Base-by-base conservation (phyloP, 148 eudicot genomes). In the Spergularia marina region DNA sequence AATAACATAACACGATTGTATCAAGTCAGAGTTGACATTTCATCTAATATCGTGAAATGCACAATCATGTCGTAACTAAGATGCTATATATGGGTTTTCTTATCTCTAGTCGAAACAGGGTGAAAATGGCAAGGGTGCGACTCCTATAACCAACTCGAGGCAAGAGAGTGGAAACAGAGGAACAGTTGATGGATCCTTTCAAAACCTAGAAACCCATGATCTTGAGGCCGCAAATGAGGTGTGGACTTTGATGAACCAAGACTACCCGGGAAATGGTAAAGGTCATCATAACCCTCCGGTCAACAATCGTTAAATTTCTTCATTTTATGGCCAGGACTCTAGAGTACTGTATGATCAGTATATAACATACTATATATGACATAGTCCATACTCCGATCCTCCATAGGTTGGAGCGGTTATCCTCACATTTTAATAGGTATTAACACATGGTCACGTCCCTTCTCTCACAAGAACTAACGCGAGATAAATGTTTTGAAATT, bases 211-310 rank as follows among this genome's bases (percentile, higher is more conserved):
- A 18, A 51, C 70, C 25, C 76, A 76, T 65, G 70, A 76, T 23
- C 15, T 65, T 57, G 65, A 76, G 69, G 83, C 57, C 6, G 69
- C 25, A 4, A 72, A 73, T 72, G 83, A 81, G 63, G 52, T 66
- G n/a, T 81, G 80, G 83, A 72, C 83, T 21, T 67, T 81, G 70
- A 72, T 76, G 77, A 61, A 67, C 23, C 67, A 39, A 73, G 77
- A 81, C 80, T 81, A 81, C 58, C 80, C 65, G 0, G 77, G 80
- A 57, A 65, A 76, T 60, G 83, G 83, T 14, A 47, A 62, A 36
- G 70, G 51, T 68, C 69, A 18, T 16, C 83, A 63, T 53, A 76
- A 76, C 36, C 80, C 83, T 72, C 83, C 83, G 15, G 66, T 62
- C 64, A 76, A 81, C 70, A 81, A 81, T 53, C 74, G 70, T 73